Evolutionary conservation across 2,329 filamentous ascomycete genomes (phyloP).

Genomic region (Paecilomyces dactylethromorphus): DNA sequence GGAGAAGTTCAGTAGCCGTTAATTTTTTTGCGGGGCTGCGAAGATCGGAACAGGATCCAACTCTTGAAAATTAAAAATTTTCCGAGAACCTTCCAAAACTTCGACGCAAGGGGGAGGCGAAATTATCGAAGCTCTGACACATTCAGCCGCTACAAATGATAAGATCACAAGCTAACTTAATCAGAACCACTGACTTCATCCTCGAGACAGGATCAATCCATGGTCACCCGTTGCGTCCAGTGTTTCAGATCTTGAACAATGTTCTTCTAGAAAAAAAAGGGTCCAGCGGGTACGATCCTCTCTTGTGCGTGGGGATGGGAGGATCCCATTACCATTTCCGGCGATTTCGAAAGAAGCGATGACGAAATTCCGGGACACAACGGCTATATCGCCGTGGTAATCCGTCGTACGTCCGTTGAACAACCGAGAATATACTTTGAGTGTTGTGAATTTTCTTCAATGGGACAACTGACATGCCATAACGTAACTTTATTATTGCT

Average conservation of each 20-base stretch:
- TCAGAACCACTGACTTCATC: neutral
- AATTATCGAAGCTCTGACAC: neutral
- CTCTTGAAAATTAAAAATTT: neutral
- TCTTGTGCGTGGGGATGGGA: neutral
- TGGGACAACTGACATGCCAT: neutral
- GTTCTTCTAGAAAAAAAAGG: neutral
- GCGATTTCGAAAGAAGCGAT: neutral
- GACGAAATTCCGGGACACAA: neutral
- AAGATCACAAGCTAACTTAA: neutral
- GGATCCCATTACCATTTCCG: neutral
- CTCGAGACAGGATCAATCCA: neutral
- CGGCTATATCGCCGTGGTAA: neutral
- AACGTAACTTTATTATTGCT: neutral
- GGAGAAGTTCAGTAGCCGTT: neutral
- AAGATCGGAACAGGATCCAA: constrained; percentile 1
- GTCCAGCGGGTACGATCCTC: neutral
- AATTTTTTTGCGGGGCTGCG: constrained; percentile 2
- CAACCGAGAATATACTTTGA: neutral
- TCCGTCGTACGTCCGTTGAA: neutral
- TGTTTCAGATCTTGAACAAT: neutral
- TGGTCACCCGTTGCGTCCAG: neutral
- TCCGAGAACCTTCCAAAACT: neutral
- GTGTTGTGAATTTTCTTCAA: neutral
- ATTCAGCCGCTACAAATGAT: neutral
- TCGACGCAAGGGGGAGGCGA: neutral